These are phyloP conservation scores for Leptographium wingfieldii DNA, from an alignment of 2,329 filamentous ascomycete genomes.

Conservation along the genomic window DNA sequence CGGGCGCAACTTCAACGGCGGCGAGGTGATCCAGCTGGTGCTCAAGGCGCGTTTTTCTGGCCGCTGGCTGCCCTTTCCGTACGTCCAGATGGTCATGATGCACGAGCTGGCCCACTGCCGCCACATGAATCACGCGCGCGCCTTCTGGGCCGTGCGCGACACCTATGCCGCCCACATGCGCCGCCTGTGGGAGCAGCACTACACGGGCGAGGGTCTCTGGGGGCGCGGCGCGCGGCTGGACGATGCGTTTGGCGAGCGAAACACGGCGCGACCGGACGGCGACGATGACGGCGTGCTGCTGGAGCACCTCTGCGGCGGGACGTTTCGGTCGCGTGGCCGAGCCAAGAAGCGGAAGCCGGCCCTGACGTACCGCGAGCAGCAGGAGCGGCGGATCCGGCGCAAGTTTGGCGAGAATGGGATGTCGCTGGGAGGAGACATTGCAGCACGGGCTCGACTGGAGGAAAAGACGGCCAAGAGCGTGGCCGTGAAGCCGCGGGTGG, in stretches of 20 bases:
- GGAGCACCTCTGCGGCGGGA: slow-evolving; percentile 70
- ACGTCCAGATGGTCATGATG: slow-evolving; percentile 93
- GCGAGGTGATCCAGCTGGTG: slow-evolving; percentile 77
- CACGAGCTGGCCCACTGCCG: slow-evolving; percentile 81
- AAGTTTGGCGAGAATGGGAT: slow-evolving; percentile 65
- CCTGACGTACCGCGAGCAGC: slow-evolving; percentile 56
- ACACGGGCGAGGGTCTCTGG: slow-evolving; percentile 77
- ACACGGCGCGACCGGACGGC: slow-evolving; percentile 35
- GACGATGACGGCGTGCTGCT: slow-evolving; percentile 31
- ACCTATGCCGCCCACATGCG: slow-evolving; percentile 60
- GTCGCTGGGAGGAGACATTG: slow-evolving; percentile 56
- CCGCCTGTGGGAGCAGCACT: slow-evolving; percentile 53
- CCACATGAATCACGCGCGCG: slow-evolving; percentile 78
- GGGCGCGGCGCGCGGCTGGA: slow-evolving; percentile 53
- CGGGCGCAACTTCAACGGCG: slow-evolving; percentile 82
- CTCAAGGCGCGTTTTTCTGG: slow-evolving; percentile 52
- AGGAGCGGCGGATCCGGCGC: slow-evolving; percentile 58
- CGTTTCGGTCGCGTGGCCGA: slow-evolving; percentile 47
- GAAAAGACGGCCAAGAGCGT: slow-evolving; percentile 30
- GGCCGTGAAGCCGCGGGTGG: slow-evolving; percentile 58
- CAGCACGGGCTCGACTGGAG: slow-evolving; percentile 52
- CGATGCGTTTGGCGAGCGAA: slow-evolving; percentile 31
- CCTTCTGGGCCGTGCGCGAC: slow-evolving; percentile 72
- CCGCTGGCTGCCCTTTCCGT: slow-evolving; percentile 67
- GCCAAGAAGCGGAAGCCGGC: slow-evolving; percentile 28